Evolutionary conservation across 2,329 filamentous ascomycete genomes (phyloP).

Genomic region (Fusarium kyushuense): DNA sequence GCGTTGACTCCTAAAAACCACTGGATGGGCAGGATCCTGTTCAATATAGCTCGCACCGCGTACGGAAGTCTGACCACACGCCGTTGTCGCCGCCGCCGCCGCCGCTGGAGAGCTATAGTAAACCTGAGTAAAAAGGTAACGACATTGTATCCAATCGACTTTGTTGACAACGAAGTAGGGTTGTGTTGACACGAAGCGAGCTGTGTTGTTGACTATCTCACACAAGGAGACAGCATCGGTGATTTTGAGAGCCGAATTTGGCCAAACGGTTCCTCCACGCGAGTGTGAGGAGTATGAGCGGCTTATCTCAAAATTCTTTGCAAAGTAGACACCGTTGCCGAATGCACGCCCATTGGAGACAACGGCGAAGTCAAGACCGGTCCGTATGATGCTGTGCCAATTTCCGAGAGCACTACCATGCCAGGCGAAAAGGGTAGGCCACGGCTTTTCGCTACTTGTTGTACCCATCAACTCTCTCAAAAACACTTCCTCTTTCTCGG

Average conservation of each 20-base stretch:
- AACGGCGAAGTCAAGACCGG: slow-evolving; percentile 79
- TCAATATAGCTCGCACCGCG: slow-evolving; percentile 37
- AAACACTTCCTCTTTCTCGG: slow-evolving; percentile 86
- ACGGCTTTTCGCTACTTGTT: slow-evolving; percentile 49
- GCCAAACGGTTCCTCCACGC: slow-evolving; percentile 65
- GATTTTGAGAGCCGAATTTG: slow-evolving; percentile 73
- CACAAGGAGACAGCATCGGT: slow-evolving; percentile 76
- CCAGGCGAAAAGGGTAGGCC: slow-evolving; percentile 85
- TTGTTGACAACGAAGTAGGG: slow-evolving; percentile 80
- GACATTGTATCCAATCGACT: slow-evolving; percentile 88
- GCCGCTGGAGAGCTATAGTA: not conserved
- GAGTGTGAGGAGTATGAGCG: slow-evolving; percentile 33
- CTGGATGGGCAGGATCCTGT: slow-evolving; percentile 43
- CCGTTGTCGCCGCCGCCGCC: no score
- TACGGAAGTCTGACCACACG: not conserved
- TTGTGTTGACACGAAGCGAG: slow-evolving; percentile 64
- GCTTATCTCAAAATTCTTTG: slow-evolving; percentile 50
- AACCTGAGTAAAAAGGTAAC: slow-evolving; percentile 76
- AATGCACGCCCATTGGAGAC: slow-evolving; percentile 73
- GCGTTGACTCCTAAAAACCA: not conserved
- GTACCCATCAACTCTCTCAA: slow-evolving; percentile 67
- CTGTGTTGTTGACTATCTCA: slow-evolving; percentile 83
- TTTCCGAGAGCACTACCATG: slow-evolving; percentile 82
- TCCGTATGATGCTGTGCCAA: slow-evolving; percentile 91
- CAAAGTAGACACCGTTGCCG: slow-evolving; percentile 88